Base-by-base conservation (phyloP, 2,329 filamentous ascomycete genomes). In the Penicillium sp. region DNA sequence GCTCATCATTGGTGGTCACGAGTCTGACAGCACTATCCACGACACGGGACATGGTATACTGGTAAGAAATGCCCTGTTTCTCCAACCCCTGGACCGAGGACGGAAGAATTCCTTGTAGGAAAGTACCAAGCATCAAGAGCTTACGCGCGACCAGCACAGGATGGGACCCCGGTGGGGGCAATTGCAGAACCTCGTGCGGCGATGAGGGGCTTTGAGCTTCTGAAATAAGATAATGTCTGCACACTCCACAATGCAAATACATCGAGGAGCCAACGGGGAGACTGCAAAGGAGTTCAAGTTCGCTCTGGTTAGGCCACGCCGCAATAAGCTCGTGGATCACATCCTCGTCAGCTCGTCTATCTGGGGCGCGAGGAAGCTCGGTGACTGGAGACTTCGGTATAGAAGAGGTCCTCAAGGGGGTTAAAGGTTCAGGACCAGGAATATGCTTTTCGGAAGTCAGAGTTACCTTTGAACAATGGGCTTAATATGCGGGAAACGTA, bases 101-200 rank as follows among this genome's bases (percentile, higher is more conserved):
- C 0, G 76, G 77, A 1, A 76, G 73, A 36, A 83, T 68, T 14
- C 80, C 78, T 67, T 84, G 82, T 9, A 84, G 71, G 58, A 77
- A 82, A 14, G 78, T 73, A 1, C 75, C 75, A 6, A 84, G 67
- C 36, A 82, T 76, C 6, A 85, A 71, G 16, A 85, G 74, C 6
- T 77, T 77, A 51, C 77, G 79, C 2, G 82, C 81, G 1, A 85
- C 71, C 6, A 83, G 61, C 2, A 80, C 73, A 0, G 83, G 83
- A 63, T 85, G 83, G 33, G 75, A 78, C 0, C 67, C 71, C 16
- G 60, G 58, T 1, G 72, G 69, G 1, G 77, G 80, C 24, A 75
- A 56, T 35, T 72, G 66, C 13, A 82, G 67, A 14, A 80, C 59
- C 2, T 70, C 74, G 7, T 59, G 70, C 16, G 73, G 66, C 6